phyloP scores from a whole-genome alignment of 176 grass and related monocot species.

The Eremochloa ophiuroides region DNA sequence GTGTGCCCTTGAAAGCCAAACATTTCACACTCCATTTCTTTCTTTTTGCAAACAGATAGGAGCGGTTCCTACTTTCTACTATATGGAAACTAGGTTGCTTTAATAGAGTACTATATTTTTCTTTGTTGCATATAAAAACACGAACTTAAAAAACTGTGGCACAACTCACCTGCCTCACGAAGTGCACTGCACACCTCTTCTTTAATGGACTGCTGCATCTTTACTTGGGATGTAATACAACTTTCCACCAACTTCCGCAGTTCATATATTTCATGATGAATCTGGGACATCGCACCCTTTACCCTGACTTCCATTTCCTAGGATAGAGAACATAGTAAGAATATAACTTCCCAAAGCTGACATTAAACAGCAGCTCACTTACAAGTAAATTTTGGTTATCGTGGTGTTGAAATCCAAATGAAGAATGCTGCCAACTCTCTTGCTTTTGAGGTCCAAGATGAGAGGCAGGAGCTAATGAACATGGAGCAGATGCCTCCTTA shows the following conservation, averaged over 20 bases:
- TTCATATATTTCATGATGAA: slow-evolving; percentile 87
- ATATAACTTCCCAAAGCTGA: slow-evolving; percentile 3
- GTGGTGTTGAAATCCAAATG: slow-evolving; percentile 50
- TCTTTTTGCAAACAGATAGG: background rate
- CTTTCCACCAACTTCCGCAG: slow-evolving; percentile 74
- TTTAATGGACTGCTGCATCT: slow-evolving; percentile 75
- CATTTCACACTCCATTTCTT: background rate
- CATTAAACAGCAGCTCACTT: slow-evolving; percentile 34
- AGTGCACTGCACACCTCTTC: slow-evolving; percentile 73
- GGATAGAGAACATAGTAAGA: slow-evolving; percentile 34
- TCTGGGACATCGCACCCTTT: slow-evolving; percentile 73
- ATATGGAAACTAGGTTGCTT: background rate
- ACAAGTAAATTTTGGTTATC: slow-evolving; percentile 44
- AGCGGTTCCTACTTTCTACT: background rate
- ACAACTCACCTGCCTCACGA: slow-evolving; percentile 64
- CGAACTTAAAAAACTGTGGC: background rate
- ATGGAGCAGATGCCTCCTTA: slow-evolving; percentile 39
- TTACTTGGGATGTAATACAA: slow-evolving; percentile 87
- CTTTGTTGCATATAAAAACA: background rate
- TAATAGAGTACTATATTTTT: background rate
- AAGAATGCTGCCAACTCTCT: slow-evolving; percentile 47
- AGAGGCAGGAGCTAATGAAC: slow-evolving; percentile 48
- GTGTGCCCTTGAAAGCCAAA: slow-evolving; percentile 2
- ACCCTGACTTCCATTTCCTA: slow-evolving; percentile 61
- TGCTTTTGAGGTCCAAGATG: slow-evolving; percentile 41